Evolutionary conservation across 2,329 filamentous ascomycete genomes (phyloP).

Genomic region (Albophoma yamanashiensis): DNA sequence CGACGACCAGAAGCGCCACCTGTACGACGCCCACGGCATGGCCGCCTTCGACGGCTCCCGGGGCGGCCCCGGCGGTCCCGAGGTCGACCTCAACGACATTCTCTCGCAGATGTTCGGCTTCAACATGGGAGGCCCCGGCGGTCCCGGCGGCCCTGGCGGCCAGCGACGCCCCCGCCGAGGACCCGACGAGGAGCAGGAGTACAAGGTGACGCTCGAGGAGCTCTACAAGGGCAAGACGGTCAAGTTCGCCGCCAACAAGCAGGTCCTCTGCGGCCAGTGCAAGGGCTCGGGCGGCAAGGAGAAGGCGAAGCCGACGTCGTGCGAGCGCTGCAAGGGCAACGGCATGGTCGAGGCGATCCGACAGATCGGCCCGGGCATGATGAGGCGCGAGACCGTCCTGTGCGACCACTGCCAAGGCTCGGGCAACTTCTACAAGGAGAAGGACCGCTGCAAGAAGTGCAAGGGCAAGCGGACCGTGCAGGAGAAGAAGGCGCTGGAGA

Average conservation of each 20-base stretch:
- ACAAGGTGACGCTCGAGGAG: slow-evolving; percentile 86
- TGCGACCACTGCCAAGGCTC: slow-evolving; percentile 78
- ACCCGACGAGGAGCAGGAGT: slow-evolving; percentile 77
- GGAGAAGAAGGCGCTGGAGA: slow-evolving; percentile 88
- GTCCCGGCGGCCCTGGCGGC: slow-evolving; percentile 42
- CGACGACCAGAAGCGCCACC: slow-evolving; percentile 84
- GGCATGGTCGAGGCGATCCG: slow-evolving; percentile 69
- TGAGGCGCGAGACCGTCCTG: slow-evolving; percentile 66
- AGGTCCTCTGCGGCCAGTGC: slow-evolving; percentile 77
- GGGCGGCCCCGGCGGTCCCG: slow-evolving; percentile 55
- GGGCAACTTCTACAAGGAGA: slow-evolving; percentile 85
- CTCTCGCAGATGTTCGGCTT: slow-evolving; percentile 86
- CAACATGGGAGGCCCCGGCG: slow-evolving; percentile 49
- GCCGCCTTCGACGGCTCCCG: slow-evolving; percentile 77
- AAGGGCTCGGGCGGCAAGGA: slow-evolving; percentile 87
- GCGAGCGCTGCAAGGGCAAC: slow-evolving; percentile 73
- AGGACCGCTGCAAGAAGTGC: slow-evolving; percentile 98
- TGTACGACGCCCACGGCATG: slow-evolving; percentile 96
- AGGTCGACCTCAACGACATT: slow-evolving; percentile 83
- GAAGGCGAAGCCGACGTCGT: slow-evolving; percentile 74
- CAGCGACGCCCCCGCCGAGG: slow-evolving; percentile 59
- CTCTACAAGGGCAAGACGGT: slow-evolving; percentile 98
- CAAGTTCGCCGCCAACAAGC: slow-evolving; percentile 92
- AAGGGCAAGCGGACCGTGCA: slow-evolving; percentile 82
- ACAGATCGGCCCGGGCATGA: slow-evolving; percentile 76